Conservation (phyloP, 2,329 filamentous ascomycete genomes). For the Fusarium sp. region DNA sequence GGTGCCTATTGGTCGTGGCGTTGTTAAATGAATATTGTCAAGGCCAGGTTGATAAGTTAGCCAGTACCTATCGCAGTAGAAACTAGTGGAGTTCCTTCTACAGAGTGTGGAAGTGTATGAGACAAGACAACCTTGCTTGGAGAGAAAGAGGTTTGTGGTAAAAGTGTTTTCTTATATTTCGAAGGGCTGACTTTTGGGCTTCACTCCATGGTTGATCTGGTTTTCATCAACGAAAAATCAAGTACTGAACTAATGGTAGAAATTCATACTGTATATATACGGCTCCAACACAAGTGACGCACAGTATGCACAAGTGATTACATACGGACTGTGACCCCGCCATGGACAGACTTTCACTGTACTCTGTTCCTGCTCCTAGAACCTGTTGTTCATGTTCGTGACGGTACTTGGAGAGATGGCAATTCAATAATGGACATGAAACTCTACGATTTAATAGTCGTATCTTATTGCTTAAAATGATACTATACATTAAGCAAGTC, state of each 20-base stretch:
- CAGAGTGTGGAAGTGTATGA: neutral
- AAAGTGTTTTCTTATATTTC: neutral
- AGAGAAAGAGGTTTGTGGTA: neutral
- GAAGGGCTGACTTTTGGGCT: neutral
- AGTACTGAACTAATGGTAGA: neutral
- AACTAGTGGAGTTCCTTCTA: constrained; percentile 35
- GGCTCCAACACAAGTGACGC: accelerated
- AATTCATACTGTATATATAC: neutral
- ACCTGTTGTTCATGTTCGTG: neutral
- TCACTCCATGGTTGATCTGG: neutral
- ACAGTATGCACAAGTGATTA: neutral
- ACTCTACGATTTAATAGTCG: neutral
- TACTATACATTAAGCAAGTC: neutral
- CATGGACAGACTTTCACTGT: neutral
- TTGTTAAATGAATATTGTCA: constrained; percentile 22
- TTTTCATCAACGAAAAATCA: neutral
- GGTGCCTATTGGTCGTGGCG: constrained; percentile 5
- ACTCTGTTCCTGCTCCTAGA: neutral
- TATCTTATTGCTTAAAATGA: neutral
- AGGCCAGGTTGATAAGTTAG: neutral
- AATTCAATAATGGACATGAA: neutral
- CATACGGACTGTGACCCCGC: neutral
- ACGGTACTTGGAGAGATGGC: neutral
- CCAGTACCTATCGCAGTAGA: constrained; percentile 1
- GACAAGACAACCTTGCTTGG: neutral